Evolutionary conservation across 23 red algal genomes (phyloP), one percentile per base, ranked within the genome.

Genomic region (Gracilariopsis chorda): DNA sequence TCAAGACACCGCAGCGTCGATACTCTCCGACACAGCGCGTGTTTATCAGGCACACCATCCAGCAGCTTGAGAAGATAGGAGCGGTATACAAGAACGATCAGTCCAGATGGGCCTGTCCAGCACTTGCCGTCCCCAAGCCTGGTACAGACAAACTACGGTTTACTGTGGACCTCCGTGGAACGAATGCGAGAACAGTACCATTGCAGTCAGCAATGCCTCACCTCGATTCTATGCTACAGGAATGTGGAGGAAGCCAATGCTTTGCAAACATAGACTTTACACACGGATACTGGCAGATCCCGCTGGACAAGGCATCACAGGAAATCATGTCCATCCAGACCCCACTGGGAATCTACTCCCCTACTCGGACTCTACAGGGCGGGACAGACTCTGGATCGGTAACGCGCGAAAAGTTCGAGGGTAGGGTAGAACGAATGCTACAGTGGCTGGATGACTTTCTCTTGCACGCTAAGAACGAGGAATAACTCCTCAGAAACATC

Each of bases 361-460:
- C 83, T 7, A n/a, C 12, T n/a, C 29, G 83, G 14, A 40, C 74
- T 23, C 45, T 87, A 63, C 83, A 87, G 43, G 83, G 83, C 48
- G 37, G 44, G 12, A 75, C 41, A 13, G 67, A 88, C 56, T 30
- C 83, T 74, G 83, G 67, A 8, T 51, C 84, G 51, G 30, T 73
- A 1, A 77, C 84, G 32, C 51, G 1, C 37, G 44, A 29, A 40
- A 42, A 4, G 17, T 63, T 88, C 51, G 29, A 1, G 28, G 68
- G 36, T 6, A 13, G 0, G 27, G 7, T 60, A 7, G 12, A 47
- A 21, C 37, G 47, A 24, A 21, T 86, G 2, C 30, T 53, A 12
- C 30, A 88, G 47, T 77, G 64, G 83, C n/a, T 73, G 20, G 56
- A 78, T 56, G 67, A 77, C 77, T 88, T 88, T 37, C 51, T 51